Conservation (phyloP, 345 rosid species). For the Nasturtium officinale region DNA sequence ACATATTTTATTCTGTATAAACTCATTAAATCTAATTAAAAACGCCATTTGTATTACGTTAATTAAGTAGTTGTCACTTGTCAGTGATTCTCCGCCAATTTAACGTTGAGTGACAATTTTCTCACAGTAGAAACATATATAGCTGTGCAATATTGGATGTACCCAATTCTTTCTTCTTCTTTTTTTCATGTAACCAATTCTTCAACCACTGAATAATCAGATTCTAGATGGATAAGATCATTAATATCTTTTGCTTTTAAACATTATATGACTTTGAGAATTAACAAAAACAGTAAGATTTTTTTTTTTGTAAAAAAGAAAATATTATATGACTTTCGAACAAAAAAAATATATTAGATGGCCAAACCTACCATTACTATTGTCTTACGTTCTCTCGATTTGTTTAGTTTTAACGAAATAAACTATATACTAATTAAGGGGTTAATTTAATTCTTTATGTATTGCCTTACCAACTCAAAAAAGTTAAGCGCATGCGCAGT, state of each 20-base stretch:
- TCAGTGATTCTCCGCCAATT: neutral
- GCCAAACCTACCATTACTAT: constrained; percentile 28
- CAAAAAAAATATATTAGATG: constrained; percentile 17
- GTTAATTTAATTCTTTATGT: neutral
- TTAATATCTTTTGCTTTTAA: neutral
- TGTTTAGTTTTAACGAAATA: neutral
- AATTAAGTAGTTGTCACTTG: neutral
- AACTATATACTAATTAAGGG: neutral
- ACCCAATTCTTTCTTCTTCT: constrained; percentile 17
- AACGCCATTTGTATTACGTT: neutral
- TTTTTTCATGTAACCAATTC: no score
- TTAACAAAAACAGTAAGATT: no score
- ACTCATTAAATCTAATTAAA: neutral
- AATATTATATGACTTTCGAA: neutral
- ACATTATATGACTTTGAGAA: no score
- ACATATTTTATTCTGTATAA: neutral
- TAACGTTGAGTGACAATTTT: constrained; percentile 4
- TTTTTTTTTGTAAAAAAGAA: no score
- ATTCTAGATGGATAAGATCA: constrained; percentile 34
- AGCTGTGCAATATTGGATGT: constrained; percentile 21
- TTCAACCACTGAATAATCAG: constrained; percentile 14
- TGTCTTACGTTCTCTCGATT: constrained; percentile 18
- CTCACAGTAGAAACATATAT: neutral
- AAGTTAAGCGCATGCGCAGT: constrained; percentile 9
- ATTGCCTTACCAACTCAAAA: constrained; percentile 1